Conservation (phyloP, 169 alveolate genomes). For the Plasmodium adleri region DNA sequence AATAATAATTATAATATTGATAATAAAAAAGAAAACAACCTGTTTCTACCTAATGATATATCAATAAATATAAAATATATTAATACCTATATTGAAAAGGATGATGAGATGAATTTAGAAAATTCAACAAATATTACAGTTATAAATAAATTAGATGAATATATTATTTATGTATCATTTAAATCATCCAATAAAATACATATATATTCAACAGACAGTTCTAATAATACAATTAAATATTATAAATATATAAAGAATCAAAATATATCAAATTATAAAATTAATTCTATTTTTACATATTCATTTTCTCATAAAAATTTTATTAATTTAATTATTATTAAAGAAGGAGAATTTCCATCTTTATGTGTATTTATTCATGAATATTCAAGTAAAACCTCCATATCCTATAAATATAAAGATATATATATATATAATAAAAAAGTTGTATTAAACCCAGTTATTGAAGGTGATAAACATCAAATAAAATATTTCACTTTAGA, state of each 20-base stretch:
- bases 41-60: neutral
- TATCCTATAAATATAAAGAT: conserved; percentile 10
- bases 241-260: conserved; percentile 23
- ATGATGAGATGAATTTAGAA: conserved; percentile 15
- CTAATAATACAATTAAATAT: conserved; percentile 26
- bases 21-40: too few relatives aligned
- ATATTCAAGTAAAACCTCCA: conserved; percentile 6
- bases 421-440: conserved; percentile 20
- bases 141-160: conserved; percentile 20
- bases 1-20: neutral
- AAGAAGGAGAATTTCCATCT: conserved; percentile 4
- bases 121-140: conserved; percentile 26
- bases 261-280: conserved; percentile 65
- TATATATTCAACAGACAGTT: conserved; percentile 24
- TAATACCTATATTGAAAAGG: conserved; percentile 19
- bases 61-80: neutral
- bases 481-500: conserved; percentile 23
- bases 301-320: conserved; percentile 22
- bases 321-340: conserved; percentile 30
- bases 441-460: conserved; percentile 27
- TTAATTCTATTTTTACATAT: conserved; percentile 84
- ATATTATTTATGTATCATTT: conserved; percentile 35
- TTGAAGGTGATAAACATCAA: conserved; percentile 64
- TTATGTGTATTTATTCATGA: conserved; percentile 55
- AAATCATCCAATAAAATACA: conserved; percentile 37